phyloP scores from a whole-genome alignment of 495 filamentous ascomycete species.

The Melanomma pulvis-pyrius region DNA sequence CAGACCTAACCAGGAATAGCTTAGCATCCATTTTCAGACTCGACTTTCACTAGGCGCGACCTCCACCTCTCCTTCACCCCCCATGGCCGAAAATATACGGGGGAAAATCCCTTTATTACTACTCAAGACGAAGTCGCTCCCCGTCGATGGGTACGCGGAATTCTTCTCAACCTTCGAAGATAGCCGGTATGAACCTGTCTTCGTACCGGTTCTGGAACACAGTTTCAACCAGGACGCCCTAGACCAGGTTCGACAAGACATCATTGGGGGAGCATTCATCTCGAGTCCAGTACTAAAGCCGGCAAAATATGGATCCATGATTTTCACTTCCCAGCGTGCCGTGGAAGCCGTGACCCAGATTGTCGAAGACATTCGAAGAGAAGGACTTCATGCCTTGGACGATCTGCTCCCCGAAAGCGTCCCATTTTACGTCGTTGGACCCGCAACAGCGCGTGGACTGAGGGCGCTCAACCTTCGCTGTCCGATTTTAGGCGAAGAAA shows the following conservation, averaged over 20 bases:
- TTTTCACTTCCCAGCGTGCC: slow-evolving; percentile 93
- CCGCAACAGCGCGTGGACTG: slow-evolving; percentile 79
- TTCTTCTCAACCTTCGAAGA: slow-evolving; percentile 59
- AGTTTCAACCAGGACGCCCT: slow-evolving; percentile 56
- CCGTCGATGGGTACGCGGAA: slow-evolving; percentile 77
- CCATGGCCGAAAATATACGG: slow-evolving; percentile 17
- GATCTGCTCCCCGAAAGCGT: slow-evolving; percentile 51
- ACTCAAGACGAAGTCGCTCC: slow-evolving; percentile 82
- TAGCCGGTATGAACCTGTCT: slow-evolving; percentile 61
- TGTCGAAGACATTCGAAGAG: slow-evolving; percentile 49
- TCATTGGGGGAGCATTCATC: slow-evolving; percentile 42
- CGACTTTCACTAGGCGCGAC: neutral
- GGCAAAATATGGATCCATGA: slow-evolving; percentile 73
- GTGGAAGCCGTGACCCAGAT: slow-evolving; percentile 80
- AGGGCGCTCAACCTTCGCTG: slow-evolving; percentile 54
- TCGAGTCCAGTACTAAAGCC: neutral
- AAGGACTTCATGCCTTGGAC: slow-evolving; percentile 19
- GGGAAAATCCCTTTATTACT: slow-evolving; percentile 65
- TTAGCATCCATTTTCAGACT: neutral
- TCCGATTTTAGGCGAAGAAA: slow-evolving; percentile 63
- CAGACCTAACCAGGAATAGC: neutral
- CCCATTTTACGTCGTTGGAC: slow-evolving; percentile 86
- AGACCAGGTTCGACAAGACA: slow-evolving; percentile 47
- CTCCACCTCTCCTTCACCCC: neutral
- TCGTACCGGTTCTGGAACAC: slow-evolving; percentile 86